A percentile compares a stretch with the other conserved stretches of the same genome.
phyloP scores from a whole-genome alignment of 169 alveolate genomes.

The Plasmodium malariae region DNA sequence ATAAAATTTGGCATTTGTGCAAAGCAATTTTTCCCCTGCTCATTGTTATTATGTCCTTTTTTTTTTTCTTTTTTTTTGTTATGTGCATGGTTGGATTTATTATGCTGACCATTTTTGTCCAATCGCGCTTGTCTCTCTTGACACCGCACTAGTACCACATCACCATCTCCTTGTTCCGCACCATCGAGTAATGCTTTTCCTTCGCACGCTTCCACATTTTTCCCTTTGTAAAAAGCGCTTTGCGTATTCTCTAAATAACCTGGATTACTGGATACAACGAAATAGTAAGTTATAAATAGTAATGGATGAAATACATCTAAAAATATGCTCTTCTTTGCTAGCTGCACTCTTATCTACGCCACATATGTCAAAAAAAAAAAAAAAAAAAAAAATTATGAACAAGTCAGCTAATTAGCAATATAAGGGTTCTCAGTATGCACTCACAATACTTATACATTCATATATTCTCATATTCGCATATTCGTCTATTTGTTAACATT shows the following conservation, averaged over 20 bases:
- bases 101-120: neutral
- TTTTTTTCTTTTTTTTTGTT: neutral
- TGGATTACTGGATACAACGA: constrained; percentile 58
- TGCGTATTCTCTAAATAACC: constrained; percentile 28
- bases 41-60: neutral
- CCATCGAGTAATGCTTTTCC: neutral
- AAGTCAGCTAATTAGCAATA: neutral
- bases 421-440: neutral
- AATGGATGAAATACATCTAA: constrained; percentile 36
- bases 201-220: neutral
- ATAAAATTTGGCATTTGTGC: constrained; percentile 28
- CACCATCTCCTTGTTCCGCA: neutral
- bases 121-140: neutral
- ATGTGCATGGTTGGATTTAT: neutral
- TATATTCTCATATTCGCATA: neutral
- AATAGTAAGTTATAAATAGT: constrained; percentile 32
- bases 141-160: neutral
- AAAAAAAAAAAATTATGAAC: constrained; percentile 25
- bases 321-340: neutral
- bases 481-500: neutral
- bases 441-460: neutral
- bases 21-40: neutral
- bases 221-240: neutral
- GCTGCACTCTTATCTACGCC: constrained; percentile 9
- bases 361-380: neutral